A percentile compares a stretch with the other conserved stretches of the same genome.
phyloP scores from a whole-genome alignment of 2,329 filamentous ascomycete species.

The Seiridium unicorne region DNA sequence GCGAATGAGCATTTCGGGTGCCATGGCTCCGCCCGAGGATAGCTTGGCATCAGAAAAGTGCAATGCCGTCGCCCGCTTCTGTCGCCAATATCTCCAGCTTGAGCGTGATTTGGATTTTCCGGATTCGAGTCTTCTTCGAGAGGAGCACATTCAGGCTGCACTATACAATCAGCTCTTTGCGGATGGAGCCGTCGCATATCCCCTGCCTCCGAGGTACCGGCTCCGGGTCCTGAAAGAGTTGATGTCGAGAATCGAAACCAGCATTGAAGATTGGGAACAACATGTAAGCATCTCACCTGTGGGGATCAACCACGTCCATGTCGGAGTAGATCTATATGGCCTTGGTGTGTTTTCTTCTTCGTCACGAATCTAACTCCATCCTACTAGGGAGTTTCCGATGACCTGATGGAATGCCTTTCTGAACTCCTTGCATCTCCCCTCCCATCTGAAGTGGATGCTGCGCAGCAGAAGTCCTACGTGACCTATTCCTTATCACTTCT shows the following conservation, averaged over 20 bases:
- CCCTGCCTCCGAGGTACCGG: slow-evolving; percentile 69
- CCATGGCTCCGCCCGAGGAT: not conserved
- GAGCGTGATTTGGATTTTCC: slow-evolving; percentile 67
- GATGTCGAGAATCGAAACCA: slow-evolving; percentile 65
- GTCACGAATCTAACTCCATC: slow-evolving; percentile 17
- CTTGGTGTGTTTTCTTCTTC: slow-evolving; percentile 6
- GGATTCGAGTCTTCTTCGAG: slow-evolving; percentile 53
- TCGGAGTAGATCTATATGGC: not conserved
- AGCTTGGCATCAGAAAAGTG: not conserved
- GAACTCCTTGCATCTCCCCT: slow-evolving; percentile 62
- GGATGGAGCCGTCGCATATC: slow-evolving; percentile 48
- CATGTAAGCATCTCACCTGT: slow-evolving; percentile 63
- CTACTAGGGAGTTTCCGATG: slow-evolving; percentile 76
- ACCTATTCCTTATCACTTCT: slow-evolving; percentile 60
- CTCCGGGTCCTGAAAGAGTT: slow-evolving; percentile 72
- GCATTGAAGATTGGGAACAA: slow-evolving; percentile 79
- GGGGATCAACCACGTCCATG: no score
- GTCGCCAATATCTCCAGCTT: slow-evolving; percentile 77
- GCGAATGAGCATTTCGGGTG: not conserved
- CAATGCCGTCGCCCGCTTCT: slow-evolving; percentile 49
- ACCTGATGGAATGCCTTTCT: slow-evolving; percentile 70
- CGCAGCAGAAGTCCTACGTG: slow-evolving; percentile 72
- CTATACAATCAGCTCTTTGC: slow-evolving; percentile 69
- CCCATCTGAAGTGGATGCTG: slow-evolving; percentile 62
- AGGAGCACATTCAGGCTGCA: slow-evolving; percentile 60